A percentile compares a stretch with the other conserved stretches of the same genome.
Evolutionary conservation across 192 early-diverging fungal genomes (phyloP).

Genomic region (Umbelopsis sp.): DNA sequence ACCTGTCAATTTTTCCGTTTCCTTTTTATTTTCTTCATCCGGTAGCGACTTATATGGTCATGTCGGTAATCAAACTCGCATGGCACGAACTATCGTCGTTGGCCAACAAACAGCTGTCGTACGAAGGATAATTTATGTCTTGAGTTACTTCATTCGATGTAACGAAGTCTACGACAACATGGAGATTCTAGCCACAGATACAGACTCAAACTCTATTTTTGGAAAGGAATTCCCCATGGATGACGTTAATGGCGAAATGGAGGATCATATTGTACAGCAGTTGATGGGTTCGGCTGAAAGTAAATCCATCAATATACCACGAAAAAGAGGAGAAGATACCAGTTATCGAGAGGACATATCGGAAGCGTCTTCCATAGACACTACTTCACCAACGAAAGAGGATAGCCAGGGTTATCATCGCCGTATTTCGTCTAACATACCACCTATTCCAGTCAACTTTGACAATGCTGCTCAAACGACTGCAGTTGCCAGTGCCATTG

Average conservation of each 20-base stretch:
- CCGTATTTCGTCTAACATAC: neutral
- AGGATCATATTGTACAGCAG: conserved; percentile 34
- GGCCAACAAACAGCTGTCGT: conserved; percentile 48
- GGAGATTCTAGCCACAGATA: conserved; percentile 17
- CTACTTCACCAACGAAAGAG: neutral
- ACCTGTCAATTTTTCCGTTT: neutral
- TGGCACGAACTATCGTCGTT: conserved; percentile 55
- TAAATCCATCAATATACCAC: conserved; percentile 27
- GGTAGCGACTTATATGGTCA: conserved; percentile 54
- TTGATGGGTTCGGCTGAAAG: conserved; percentile 27
- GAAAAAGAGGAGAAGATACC: conserved; percentile 1
- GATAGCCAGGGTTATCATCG: neutral
- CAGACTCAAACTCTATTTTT: conserved; percentile 20
- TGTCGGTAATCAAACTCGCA: conserved; percentile 47
- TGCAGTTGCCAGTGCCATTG: conserved; percentile 5
- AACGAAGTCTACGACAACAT: conserved; percentile 56
- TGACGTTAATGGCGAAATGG: conserved; percentile 24
- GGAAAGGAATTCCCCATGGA: conserved; percentile 17
- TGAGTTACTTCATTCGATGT: conserved; percentile 61
- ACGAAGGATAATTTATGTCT: conserved; percentile 49
- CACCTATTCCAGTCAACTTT: neutral
- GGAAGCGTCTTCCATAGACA: neutral
- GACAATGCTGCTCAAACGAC: neutral
- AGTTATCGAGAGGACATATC: neutral
- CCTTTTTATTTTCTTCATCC: neutral